These are phyloP conservation scores for Holtermannia corniformis DNA, from an alignment of 768 basidiomycete species.

Conservation along the genomic window DNA sequence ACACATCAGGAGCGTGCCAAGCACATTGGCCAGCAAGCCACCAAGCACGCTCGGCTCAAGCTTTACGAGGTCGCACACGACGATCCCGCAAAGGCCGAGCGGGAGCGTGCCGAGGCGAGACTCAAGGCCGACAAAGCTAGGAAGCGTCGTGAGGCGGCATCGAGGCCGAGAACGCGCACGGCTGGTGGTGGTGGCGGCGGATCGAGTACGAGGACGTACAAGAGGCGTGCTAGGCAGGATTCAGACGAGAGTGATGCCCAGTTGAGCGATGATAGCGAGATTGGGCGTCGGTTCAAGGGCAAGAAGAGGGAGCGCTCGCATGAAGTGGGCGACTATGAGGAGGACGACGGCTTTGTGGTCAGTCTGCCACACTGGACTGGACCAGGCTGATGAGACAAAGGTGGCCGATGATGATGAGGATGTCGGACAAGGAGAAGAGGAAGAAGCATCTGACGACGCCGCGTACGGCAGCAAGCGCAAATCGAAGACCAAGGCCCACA, in stretches of 20 bases:
- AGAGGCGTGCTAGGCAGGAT: constrained; percentile 1
- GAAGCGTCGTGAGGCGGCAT: constrained; percentile 6
- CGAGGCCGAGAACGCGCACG: background rate
- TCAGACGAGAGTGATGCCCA: constrained; percentile 1
- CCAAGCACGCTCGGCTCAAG: constrained; percentile 31
- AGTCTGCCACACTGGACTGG: no score
- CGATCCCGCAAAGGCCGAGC: constrained; percentile 8
- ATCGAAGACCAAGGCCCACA: constrained; percentile 5
- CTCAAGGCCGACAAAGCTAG: constrained; percentile 7
- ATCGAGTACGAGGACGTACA: constrained; percentile 4
- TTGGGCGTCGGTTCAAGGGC: background rate
- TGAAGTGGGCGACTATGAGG: constrained; percentile 28
- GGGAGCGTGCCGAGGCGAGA: constrained; percentile 3
- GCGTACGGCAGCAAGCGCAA: constrained; percentile 3
- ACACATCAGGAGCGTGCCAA: constrained; percentile 31
- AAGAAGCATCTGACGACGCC: constrained; percentile 8
- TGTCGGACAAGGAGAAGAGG: constrained; percentile 7
- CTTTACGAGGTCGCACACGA: constrained; percentile 17
- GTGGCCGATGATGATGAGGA: constrained; percentile 30
- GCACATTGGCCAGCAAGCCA: constrained; percentile 32
- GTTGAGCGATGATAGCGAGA: constrained; percentile 3
- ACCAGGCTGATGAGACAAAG: background rate
- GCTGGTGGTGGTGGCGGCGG: constrained; percentile 3
- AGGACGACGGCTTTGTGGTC: constrained; percentile 39
- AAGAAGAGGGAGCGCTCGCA: background rate